Percentiles rank a stretch among this genome's conserved stretches.
Conservation (phyloP, 2,329 filamentous ascomycete genomes). For the Aspergillus sp. region DNA sequence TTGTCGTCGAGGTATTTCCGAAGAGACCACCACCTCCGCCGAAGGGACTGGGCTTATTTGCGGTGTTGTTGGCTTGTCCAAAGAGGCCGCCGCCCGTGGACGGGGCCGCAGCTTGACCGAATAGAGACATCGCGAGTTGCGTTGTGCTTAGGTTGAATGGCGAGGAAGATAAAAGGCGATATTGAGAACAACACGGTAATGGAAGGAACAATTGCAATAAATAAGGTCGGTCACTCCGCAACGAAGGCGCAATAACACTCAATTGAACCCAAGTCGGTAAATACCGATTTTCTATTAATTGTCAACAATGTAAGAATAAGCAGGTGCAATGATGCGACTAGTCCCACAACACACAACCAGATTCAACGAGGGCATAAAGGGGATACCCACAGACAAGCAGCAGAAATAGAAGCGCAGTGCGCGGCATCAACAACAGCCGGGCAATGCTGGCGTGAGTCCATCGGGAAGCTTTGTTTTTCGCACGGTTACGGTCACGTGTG, state of each 20-base stretch:
- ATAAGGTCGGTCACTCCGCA: too few relatives aligned
- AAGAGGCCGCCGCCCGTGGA: conserved; percentile 29
- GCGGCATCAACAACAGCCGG: conserved; percentile 8
- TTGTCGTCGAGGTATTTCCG: conserved; percentile 18
- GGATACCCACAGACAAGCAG: not conserved
- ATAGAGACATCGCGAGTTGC: conserved; percentile 40
- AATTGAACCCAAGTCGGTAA: too few relatives aligned
- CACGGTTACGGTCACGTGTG: conserved; percentile 16
- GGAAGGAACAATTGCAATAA: too few relatives aligned
- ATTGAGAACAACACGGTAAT: not conserved
- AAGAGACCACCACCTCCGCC: conserved; percentile 40
- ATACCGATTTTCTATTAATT: too few relatives aligned
- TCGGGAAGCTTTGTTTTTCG: conserved; percentile 20
- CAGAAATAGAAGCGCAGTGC: conserved; percentile 1
- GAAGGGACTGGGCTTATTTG: conserved; percentile 42
- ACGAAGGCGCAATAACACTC: too few relatives aligned
- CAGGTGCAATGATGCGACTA: too few relatives aligned
- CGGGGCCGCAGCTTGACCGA: conserved; percentile 32
- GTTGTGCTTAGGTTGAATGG: not conserved
- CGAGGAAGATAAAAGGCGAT: not conserved
- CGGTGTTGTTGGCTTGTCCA: conserved; percentile 25
- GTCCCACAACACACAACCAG: too few relatives aligned
- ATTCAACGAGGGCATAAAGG: too few relatives aligned
- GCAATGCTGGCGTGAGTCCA: not conserved
- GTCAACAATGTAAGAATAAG: too few relatives aligned